Conservation (phyloP, 2,329 filamentous ascomycete species). For the Paracoccidioides lutzii region DNA sequence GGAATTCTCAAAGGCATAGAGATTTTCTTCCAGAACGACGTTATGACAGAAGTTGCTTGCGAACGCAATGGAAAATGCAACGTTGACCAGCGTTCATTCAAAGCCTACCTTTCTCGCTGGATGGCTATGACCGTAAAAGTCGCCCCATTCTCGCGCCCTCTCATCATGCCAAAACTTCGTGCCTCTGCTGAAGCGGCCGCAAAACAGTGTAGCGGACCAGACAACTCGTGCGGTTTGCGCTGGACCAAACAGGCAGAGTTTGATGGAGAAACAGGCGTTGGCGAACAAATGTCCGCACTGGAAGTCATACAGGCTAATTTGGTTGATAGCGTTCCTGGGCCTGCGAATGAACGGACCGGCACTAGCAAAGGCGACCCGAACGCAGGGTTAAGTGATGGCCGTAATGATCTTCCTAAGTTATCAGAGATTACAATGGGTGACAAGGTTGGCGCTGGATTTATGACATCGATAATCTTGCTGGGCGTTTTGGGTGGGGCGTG, state of each 20-base stretch:
- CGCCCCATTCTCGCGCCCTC: constrained; percentile 42
- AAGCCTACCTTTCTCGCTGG: constrained; percentile 52
- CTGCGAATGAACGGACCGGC: constrained; percentile 36
- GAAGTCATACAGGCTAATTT: constrained; percentile 49
- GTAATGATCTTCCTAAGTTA: constrained; percentile 19
- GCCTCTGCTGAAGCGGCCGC: constrained; percentile 44
- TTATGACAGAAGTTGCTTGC: constrained; percentile 49
- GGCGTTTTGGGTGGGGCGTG: constrained; percentile 43
- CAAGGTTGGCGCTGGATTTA: constrained; percentile 53
- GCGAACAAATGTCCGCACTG: constrained; percentile 58
- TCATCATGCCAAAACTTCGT: constrained; percentile 41
- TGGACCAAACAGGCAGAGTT: constrained; percentile 37
- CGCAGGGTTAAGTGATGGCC: constrained; percentile 24
- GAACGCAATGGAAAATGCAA: constrained; percentile 44
- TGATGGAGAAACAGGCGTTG: constrained; percentile 50
- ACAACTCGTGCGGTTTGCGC: constrained; percentile 15
- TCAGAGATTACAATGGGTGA: constrained; percentile 46
- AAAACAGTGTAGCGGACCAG: constrained; percentile 15
- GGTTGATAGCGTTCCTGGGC: constrained; percentile 28
- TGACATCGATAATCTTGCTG: constrained; percentile 47
- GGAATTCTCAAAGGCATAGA: constrained; percentile 42
- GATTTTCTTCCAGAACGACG: constrained; percentile 41
- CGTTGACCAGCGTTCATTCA: constrained; percentile 53
- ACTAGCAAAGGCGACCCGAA: constrained; percentile 36
- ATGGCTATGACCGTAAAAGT: constrained; percentile 44